These are phyloP conservation scores for Leishmania lainsoni DNA, from an alignment of 208 protist species.

Conservation along the genomic window DNA sequence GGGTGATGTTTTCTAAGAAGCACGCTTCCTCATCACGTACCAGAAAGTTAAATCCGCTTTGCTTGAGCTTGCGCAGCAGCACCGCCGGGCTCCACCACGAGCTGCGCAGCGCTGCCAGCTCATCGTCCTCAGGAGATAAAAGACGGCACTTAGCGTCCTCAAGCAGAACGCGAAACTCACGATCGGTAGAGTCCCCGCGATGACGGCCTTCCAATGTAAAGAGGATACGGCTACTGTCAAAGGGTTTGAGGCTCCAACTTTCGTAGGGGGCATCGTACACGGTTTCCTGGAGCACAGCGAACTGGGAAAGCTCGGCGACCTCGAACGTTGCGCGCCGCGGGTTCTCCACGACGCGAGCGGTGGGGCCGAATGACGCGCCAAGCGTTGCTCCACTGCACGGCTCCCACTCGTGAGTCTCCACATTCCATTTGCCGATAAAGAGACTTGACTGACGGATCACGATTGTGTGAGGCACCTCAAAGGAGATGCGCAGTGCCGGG, in stretches of 20 bases:
- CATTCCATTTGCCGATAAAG: constrained; percentile 86
- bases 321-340: constrained; percentile 66
- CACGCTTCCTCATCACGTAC: constrained; percentile 75
- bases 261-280: constrained; percentile 92
- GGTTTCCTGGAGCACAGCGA: constrained; percentile 90
- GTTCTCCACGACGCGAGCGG: constrained; percentile 34
- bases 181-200: constrained; percentile 81
- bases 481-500: constrained; percentile 77
- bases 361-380: constrained; percentile 42
- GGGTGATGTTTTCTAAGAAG: constrained; percentile 68
- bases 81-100: constrained; percentile 76
- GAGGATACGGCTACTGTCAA: constrained; percentile 71
- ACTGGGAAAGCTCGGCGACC: constrained; percentile 78
- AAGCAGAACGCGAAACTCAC: constrained; percentile 86
- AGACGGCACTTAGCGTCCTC: constrained; percentile 82
- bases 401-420: constrained; percentile 74
- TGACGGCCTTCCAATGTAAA: constrained; percentile 77
- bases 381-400: constrained; percentile 80
- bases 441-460: constrained; percentile 81
- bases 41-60: constrained; percentile 89
- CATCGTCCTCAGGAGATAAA: constrained; percentile 75
- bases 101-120: constrained; percentile 66
- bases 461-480: constrained; percentile 81
- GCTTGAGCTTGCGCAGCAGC: constrained; percentile 75
- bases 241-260: constrained; percentile 75